These are phyloP conservation scores for Tagetes erecta DNA, from an alignment of 129 eudicot species.

Conservation along the genomic window DNA sequence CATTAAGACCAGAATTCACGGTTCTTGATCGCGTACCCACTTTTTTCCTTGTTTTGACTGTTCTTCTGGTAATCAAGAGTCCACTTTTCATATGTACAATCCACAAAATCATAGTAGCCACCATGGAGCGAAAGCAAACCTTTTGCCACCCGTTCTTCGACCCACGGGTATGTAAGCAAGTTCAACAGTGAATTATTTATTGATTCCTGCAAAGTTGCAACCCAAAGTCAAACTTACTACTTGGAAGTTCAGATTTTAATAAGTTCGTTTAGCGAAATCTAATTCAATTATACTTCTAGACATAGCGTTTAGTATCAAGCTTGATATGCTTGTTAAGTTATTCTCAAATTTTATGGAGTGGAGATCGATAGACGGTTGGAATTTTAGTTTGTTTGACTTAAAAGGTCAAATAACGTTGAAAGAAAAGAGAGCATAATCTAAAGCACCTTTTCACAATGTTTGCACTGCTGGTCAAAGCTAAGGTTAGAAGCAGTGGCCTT, in stretches of 20 bases:
- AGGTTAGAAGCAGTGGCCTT: constrained; percentile 73
- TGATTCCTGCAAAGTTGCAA: constrained; percentile 67
- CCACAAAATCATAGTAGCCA: constrained; percentile 87
- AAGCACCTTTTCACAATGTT: constrained; percentile 88
- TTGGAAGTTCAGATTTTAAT: background rate
- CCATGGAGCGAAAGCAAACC: constrained; percentile 82
- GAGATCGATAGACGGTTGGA: background rate
- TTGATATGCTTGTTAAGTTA: constrained; percentile 1
- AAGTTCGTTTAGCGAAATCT: background rate
- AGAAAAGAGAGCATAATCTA: background rate
- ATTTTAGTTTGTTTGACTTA: background rate
- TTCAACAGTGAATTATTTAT: constrained; percentile 72
- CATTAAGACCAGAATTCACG: constrained; percentile 81
- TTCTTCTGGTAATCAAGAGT: constrained; percentile 57
- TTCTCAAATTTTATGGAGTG: background rate
- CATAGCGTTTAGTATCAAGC: background rate
- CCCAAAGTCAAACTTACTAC: constrained; percentile 17
- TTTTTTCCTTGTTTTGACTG: constrained; percentile 26
- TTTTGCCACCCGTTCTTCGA: constrained; percentile 64
- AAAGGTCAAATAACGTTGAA: constrained; percentile 2
- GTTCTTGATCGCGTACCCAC: constrained; percentile 45
- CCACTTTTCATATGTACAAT: constrained; percentile 95
- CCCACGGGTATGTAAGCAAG: constrained; percentile 95
- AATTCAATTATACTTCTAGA: background rate
- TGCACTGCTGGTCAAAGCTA: constrained; percentile 81